These are phyloP conservation scores for Carex parvula DNA, from an alignment of 176 grass and related monocot genomes.

Conservation along the genomic window DNA sequence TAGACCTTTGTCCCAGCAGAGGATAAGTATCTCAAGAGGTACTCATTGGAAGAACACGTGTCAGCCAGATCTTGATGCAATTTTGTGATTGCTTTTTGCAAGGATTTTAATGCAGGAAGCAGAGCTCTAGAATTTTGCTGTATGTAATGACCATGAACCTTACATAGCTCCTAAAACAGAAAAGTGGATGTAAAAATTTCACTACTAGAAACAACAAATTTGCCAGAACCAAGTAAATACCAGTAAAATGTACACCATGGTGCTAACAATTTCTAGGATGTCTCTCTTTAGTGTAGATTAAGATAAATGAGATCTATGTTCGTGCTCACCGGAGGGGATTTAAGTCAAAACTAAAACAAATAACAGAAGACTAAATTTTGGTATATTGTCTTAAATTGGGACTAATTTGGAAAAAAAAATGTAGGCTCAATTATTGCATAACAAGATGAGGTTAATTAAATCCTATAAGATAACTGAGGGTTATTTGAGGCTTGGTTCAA, in stretches of 20 bases:
- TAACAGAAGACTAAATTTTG: neutral
- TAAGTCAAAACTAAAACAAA: neutral
- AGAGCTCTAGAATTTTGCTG: slow-evolving; percentile 80
- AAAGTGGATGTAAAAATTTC: slow-evolving; percentile 2
- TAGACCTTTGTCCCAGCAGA: slow-evolving; percentile 50
- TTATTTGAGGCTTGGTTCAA: neutral
- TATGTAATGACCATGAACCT: slow-evolving; percentile 81
- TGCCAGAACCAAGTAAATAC: neutral
- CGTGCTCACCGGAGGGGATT: neutral
- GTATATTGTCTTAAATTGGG: neutral
- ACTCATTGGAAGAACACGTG: slow-evolving; percentile 91
- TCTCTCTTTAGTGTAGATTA: neutral
- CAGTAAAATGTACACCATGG: neutral
- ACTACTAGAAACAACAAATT: neutral
- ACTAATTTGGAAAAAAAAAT: neutral
- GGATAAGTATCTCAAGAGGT: slow-evolving; percentile 77
- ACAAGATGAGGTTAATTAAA: neutral
- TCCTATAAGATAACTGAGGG: neutral
- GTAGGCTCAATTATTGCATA: neutral
- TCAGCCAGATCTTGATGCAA: slow-evolving; percentile 87
- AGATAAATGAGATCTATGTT: neutral
- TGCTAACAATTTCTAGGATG: neutral
- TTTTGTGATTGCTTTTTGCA: slow-evolving; percentile 87
- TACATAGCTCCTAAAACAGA: slow-evolving; percentile 65
- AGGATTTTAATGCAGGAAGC: slow-evolving; percentile 76